Conservation (phyloP, 768 basidiomycete genomes). For the Leccinum broughii region DNA sequence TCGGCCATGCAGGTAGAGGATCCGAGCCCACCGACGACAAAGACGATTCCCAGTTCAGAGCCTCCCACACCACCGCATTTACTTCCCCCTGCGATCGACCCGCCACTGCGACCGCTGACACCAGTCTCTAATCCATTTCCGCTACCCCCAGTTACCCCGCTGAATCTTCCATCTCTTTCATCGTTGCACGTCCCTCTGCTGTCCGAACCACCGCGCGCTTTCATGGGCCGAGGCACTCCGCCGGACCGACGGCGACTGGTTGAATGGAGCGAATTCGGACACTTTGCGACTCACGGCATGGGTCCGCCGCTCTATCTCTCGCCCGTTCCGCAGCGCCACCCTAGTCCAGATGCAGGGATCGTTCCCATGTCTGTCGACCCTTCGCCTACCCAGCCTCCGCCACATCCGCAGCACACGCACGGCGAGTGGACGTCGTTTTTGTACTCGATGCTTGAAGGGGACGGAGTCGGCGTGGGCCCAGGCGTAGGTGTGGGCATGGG, state of each 20-base stretch:
- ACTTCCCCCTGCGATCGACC: neutral
- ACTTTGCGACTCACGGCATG: conserved; percentile 20
- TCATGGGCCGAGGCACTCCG: conserved; percentile 36
- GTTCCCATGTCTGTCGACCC: conserved; percentile 25
- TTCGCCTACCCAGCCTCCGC: neutral
- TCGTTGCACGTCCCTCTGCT: conserved; percentile 34
- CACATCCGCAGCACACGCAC: conserved; percentile 10
- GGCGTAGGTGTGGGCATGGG: conserved; percentile 7
- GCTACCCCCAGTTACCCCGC: conserved; percentile 8
- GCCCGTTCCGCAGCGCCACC: conserved; percentile 22
- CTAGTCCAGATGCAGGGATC: conserved; percentile 16
- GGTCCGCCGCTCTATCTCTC: conserved; percentile 30
- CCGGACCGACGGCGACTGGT: conserved; percentile 31
- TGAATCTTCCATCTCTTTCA: conserved; percentile 26
- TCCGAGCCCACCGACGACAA: neutral
- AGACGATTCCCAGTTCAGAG: neutral
- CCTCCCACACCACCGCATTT: neutral
- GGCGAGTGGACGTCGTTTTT: conserved; percentile 37
- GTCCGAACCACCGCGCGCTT: conserved; percentile 35
- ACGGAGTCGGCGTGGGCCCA: conserved; percentile 20
- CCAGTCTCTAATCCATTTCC: conserved; percentile 7
- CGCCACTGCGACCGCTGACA: conserved; percentile 5
- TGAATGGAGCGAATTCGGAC: conserved; percentile 31
- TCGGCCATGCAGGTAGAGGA: neutral
- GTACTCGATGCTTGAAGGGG: conserved; percentile 36